Base-by-base conservation (phyloP, 73 alveolate species). In the Tetrahymena borealis region DNA sequence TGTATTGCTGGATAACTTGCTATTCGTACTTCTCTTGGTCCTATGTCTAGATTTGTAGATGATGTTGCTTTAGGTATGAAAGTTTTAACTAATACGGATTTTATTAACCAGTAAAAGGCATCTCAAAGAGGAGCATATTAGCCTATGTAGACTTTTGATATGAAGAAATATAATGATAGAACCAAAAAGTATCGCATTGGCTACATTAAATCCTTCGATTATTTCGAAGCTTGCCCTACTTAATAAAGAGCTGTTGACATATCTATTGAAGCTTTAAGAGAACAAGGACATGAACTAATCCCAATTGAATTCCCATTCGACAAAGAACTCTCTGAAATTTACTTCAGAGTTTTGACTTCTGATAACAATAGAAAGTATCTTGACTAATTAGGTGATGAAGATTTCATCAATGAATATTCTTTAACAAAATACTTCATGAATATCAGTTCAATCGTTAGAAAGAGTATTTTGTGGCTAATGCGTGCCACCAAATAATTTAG, bases 41-140 rank as follows among this genome's bases (percentile, higher is more conserved):
- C 99, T 33, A 92, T 97, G 91, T 95, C 97, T 7, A 97, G 94
- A 39, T 93, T 91, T 40, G 96, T 94, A 11, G 98, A 96, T 38
- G 99, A 97, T 91, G 90, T 96, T 79, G 78, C 79, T 7, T 39
- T 91, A 5, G 95, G 94, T 1, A 91, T 96, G 94, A 38, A 92
- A 79, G 90, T 94, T 0, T 35, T 77, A 28, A 32, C 43, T 15
- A 38, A 91, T 39, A 36, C 20, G 60, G 20, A 79, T n/a, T 79
- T 79, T 36, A 33, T 36, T 13, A 10, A 79, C 18, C 20, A 40
- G 33, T 28, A 36, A 78, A 42, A 35, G 79, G 20, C 91, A 42
- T 92, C 90, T 78, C 18, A 92, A 78, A 37, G 28, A 78, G 95
- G 90, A 10, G 78, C 15, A 20, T 37, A 37, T n/a, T 31, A 78